Conservation (phyloP, 2,329 filamentous ascomycete species). For the Ceratocystis eucalypticola region DNA sequence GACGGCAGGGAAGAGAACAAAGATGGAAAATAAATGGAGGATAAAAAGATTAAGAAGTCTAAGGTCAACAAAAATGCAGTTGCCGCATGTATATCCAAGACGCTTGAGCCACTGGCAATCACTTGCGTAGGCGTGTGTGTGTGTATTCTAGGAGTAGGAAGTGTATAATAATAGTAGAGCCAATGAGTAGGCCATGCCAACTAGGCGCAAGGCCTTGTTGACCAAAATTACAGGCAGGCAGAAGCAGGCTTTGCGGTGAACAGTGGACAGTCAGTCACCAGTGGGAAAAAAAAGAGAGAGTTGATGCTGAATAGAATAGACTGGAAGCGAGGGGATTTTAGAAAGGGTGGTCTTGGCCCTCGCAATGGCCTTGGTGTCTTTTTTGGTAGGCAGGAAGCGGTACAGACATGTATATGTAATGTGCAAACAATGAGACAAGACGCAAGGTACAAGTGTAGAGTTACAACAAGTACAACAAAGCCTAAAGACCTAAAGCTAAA, state of each 20-base stretch:
- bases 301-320: no score
- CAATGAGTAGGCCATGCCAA: neutral
- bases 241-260: neutral
- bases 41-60: neutral
- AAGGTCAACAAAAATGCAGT: neutral
- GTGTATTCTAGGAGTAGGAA: slow-evolving; percentile 6
- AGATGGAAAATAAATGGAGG: neutral
- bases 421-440: no score
- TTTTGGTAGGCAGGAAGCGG: no score
- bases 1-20: neutral
- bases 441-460: no score
- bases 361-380: no score
- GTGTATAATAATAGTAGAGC: slow-evolving; percentile 5
- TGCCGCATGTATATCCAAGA: neutral
- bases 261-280: no score
- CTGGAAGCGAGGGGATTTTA: no score
- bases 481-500: no score
- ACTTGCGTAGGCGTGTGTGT: neutral
- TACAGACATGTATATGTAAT: no score
- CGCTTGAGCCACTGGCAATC: slow-evolving; percentile 3
- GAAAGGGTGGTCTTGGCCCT: no score
- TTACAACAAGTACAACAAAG: no score
- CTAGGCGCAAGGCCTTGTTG: neutral
- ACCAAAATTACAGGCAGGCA: neutral
- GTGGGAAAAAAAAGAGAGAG: no score